Conservation (phyloP, 108 stramenopile genomes). For the Cyclotella baltica region DNA sequence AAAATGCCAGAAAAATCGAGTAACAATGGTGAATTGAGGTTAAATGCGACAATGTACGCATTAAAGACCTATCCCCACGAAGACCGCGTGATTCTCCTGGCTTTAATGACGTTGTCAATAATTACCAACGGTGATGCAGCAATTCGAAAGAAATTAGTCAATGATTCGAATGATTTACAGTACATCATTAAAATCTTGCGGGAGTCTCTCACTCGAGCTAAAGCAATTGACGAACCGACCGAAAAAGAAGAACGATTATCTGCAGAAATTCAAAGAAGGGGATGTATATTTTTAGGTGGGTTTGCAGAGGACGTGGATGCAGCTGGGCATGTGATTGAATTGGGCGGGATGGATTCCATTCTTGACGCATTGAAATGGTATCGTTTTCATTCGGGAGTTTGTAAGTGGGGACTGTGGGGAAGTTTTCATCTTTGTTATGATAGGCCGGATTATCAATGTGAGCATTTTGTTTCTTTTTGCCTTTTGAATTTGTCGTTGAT, state of each 20-base stretch:
- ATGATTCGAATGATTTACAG: background rate
- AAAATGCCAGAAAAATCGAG: background rate
- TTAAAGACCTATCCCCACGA: background rate
- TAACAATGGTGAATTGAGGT: background rate
- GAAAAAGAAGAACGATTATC: slow-evolving; percentile 4
- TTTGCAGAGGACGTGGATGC: background rate
- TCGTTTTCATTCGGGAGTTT: slow-evolving; percentile 12
- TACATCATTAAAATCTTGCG: background rate
- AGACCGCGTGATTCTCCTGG: background rate
- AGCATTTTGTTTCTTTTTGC: background rate
- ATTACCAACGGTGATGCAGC: background rate
- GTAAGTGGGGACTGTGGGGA: slow-evolving; percentile 5
- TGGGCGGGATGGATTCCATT: background rate
- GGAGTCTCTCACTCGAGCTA: background rate
- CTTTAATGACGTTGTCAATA: background rate
- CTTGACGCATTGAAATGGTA: slow-evolving; percentile 11
- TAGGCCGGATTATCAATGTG: slow-evolving; percentile 3
- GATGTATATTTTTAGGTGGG: slow-evolving; percentile 5
- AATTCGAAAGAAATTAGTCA: background rate
- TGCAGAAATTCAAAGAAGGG: slow-evolving; percentile 8
- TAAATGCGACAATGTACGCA: background rate
- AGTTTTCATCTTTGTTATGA: slow-evolving; percentile 7
- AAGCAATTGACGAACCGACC: background rate
- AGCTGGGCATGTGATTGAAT: background rate
- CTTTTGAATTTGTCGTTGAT: background rate